Base-by-base conservation (phyloP, 2,329 filamentous ascomycete species). In the Stagonosporopsis cucurbitacearum region DNA sequence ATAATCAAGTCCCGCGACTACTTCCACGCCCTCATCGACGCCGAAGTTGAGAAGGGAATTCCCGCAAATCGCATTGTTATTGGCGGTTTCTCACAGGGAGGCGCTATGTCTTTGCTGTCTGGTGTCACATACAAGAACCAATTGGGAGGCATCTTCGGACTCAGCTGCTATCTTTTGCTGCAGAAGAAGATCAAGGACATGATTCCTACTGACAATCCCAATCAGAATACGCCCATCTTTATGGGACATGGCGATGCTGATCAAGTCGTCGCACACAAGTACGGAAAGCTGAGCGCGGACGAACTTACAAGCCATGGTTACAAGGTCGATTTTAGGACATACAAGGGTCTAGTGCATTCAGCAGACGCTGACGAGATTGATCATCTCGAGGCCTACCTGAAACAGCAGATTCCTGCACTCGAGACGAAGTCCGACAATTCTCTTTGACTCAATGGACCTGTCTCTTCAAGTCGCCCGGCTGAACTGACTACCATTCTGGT, bases 181-280 rank as follows among this genome's bases (percentile, higher is more conserved):
- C 82, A 85, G 60, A 79, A 84, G 59, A 89, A 88, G 70, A 75
- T 91, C 63, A 81, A 83, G 70, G 81, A 74, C 22, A 58, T 76
- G 66, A 68, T 77, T 9, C 74, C 74, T 2, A 64, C 64, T 7
- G 69, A 71, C 23, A 84, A 79, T 63, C 80, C 83, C 51, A 92
- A 92, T 75, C 86, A 88, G 75, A 81, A 89, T 36, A 96, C 92
- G 1, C 90, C 90, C 1, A 87, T 98, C 60, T 91, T 95, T 76
- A 89, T 97, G 87, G 92, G 85, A 12, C 95, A 98, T 67, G 95
- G 95, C n/a, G 84, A 88, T 58, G 78, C 78, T 0, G 94, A 99
- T 74, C 82, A 82, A 13, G 79, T 96, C 3, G 90, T 97, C 8
- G 83, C 81, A 64, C 84, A 87, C 39, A 78, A 83, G 52, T 88